These are phyloP conservation scores for Eruca vesicaria DNA, from an alignment of 441 rosid species.

Conservation along the genomic window DNA sequence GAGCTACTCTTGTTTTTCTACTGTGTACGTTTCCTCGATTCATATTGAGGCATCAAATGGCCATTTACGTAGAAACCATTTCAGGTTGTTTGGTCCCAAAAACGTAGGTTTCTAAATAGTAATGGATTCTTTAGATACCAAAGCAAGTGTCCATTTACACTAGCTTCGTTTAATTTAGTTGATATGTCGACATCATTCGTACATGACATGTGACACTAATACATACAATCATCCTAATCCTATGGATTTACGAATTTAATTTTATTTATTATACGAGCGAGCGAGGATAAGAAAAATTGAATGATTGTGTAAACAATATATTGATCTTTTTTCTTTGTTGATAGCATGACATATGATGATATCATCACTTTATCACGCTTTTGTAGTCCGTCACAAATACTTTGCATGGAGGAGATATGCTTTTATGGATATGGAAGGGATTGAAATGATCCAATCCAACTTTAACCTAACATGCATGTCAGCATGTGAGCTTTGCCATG, in stretches of 20 bases:
- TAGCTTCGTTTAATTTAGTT: constrained; percentile 26
- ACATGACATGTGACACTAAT: constrained; percentile 9
- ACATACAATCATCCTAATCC: not conserved
- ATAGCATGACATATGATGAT: not conserved
- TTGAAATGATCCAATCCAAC: constrained; percentile 14
- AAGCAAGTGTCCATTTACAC: constrained; percentile 17
- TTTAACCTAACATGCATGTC: constrained; percentile 21
- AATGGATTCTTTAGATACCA: constrained; percentile 2
- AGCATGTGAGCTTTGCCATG: constrained; percentile 24
- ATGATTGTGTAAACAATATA: not conserved
- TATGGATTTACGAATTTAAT: not conserved
- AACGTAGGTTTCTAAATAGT: constrained; percentile 12
- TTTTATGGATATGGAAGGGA: not conserved
- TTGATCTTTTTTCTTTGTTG: not conserved
- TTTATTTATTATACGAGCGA: not conserved
- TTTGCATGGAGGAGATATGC: not conserved
- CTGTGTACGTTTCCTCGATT: not conserved
- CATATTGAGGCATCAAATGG: not conserved
- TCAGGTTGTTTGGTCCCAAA: constrained; percentile 25
- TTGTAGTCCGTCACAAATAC: not conserved
- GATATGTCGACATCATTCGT: constrained; percentile 1
- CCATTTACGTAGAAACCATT: constrained; percentile 5
- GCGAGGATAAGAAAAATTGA: not conserved
- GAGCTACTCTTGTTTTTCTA: too few relatives aligned
- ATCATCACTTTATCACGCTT: not conserved